phyloP scores from a whole-genome alignment of 225 moss, liverwort and hornwort species.

The Polytrichum commune region DNA sequence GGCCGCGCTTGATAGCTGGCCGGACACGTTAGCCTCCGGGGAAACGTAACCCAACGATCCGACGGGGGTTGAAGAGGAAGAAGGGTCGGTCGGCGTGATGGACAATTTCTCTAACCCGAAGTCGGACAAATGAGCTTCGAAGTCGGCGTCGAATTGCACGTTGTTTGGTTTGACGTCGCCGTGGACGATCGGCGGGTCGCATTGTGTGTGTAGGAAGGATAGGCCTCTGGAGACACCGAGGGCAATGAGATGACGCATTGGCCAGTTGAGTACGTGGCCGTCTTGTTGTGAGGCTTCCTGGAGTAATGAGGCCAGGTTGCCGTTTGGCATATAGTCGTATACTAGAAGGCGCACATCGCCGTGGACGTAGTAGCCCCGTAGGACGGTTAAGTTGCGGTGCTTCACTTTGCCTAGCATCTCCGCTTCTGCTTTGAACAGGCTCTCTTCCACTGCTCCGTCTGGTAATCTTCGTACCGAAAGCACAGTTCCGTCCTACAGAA shows the following conservation, averaged over 20 bases:
- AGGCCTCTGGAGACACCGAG: conserved; percentile 53
- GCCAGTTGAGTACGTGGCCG: conserved; percentile 56
- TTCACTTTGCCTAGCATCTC: conserved; percentile 81
- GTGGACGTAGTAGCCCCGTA: conserved; percentile 76
- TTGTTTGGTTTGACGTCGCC: conserved; percentile 68
- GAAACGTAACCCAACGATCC: conserved; percentile 88
- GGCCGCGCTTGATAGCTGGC: conserved; percentile 76
- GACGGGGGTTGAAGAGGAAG: conserved; percentile 64
- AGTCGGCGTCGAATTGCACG: conserved; percentile 63
- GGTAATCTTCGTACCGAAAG: conserved; percentile 77
- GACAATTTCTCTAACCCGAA: conserved; percentile 67
- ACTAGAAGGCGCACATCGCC: conserved; percentile 82
- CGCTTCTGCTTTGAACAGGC: conserved; percentile 71
- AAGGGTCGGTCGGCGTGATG: conserved; percentile 53
- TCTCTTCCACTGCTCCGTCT: conserved; percentile 66
- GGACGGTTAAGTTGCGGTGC: conserved; percentile 80
- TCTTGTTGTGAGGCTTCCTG: conserved; percentile 60
- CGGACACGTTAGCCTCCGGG: conserved; percentile 71
- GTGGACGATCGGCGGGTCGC: conserved; percentile 63
- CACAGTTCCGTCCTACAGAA: conserved; percentile 63
- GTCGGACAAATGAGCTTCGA: conserved; percentile 57
- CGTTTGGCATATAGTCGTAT: conserved; percentile 95
- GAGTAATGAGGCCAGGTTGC: conserved; percentile 72
- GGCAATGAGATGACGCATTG: conserved; percentile 53
- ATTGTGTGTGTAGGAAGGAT: conserved; percentile 52